phyloP scores from a whole-genome alignment of 2,329 filamentous ascomycete genomes.

The Byssochlamys sp. region DNA sequence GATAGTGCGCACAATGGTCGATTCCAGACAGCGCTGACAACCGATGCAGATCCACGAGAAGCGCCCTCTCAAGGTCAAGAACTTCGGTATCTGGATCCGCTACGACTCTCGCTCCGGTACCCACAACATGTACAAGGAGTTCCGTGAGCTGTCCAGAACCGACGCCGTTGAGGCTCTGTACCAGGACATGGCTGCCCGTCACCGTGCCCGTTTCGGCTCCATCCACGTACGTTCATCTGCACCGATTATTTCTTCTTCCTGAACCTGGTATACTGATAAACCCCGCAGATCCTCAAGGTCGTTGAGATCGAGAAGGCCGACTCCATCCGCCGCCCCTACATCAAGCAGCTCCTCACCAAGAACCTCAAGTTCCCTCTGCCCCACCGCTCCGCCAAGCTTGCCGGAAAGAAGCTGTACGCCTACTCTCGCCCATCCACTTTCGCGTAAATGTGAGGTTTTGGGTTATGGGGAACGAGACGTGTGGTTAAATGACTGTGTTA shows the following conservation, averaged over 20 bases:
- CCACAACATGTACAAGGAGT: conserved; percentile 99
- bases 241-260: background rate
- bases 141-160: conserved; percentile 94
- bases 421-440: conserved; percentile 92
- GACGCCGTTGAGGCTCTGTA: conserved; percentile 95
- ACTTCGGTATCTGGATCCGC: conserved; percentile 99
- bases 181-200: conserved; percentile 98
- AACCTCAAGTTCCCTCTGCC: conserved; percentile 95
- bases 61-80: conserved; percentile 99
- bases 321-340: conserved; percentile 95
- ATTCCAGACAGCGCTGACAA: background rate
- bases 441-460: conserved; percentile 59
- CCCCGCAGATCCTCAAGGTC: conserved; percentile 81
- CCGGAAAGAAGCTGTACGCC: conserved; percentile 83
- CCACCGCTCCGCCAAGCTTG: conserved; percentile 79
- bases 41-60: conserved; percentile 81
- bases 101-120: conserved; percentile 99
- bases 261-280: conserved; percentile 6
- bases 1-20: conserved; percentile 6
- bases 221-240: conserved; percentile 70
- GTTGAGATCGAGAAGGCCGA: conserved; percentile 91
- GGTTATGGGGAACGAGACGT: conserved; percentile 28
- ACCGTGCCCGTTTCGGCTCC: conserved; percentile 94
- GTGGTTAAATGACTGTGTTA: conserved; percentile 34
- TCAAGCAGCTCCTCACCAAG: conserved; percentile 96